phyloP scores from a whole-genome alignment of 768 basidiomycete genomes.

The Crassisporium funariophilum region DNA sequence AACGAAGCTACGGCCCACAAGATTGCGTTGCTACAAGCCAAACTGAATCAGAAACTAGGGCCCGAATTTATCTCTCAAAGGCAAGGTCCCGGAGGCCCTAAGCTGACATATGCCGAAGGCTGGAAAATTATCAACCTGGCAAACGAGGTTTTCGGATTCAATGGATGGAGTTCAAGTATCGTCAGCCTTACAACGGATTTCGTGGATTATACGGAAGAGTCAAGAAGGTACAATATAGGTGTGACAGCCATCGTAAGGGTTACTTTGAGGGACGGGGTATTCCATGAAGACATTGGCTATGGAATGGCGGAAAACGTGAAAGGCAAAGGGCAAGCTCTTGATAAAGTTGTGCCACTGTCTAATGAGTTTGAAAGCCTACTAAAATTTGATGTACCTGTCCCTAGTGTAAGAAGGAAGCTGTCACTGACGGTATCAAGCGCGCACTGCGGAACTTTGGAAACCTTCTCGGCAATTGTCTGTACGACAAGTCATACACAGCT shows the following conservation, averaged over 20 bases:
- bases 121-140: slow-evolving; percentile 99
- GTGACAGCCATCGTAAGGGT: slow-evolving; percentile 87
- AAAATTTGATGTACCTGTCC: slow-evolving; percentile 1
- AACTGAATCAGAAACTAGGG: slow-evolving; percentile 86
- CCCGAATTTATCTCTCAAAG: slow-evolving; percentile 92
- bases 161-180: slow-evolving; percentile 89
- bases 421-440: slow-evolving; percentile 93
- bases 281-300: slow-evolving; percentile 94
- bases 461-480: slow-evolving; percentile 94
- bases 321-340: slow-evolving; percentile 82
- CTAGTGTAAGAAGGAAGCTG: slow-evolving; percentile 97
- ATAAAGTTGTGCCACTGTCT: slow-evolving; percentile 73
- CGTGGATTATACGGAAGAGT: slow-evolving; percentile 73
- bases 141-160: slow-evolving; percentile 98
- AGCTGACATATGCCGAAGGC: slow-evolving; percentile 93
- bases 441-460: slow-evolving; percentile 93
- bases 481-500: slow-evolving; percentile 87
- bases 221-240: slow-evolving; percentile 66
- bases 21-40: slow-evolving; percentile 74
- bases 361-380: background rate
- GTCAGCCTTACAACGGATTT: slow-evolving; percentile 78
- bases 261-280: slow-evolving; percentile 84
- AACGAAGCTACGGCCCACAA: slow-evolving; percentile 66
- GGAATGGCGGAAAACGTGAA: slow-evolving; percentile 85
- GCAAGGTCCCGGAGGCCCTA: slow-evolving; percentile 83